A percentile compares a stretch with the other conserved stretches of the same genome.
Conservation (phyloP, 2,329 filamentous ascomycete species). For the Ceratocystis huliohia region DNA sequence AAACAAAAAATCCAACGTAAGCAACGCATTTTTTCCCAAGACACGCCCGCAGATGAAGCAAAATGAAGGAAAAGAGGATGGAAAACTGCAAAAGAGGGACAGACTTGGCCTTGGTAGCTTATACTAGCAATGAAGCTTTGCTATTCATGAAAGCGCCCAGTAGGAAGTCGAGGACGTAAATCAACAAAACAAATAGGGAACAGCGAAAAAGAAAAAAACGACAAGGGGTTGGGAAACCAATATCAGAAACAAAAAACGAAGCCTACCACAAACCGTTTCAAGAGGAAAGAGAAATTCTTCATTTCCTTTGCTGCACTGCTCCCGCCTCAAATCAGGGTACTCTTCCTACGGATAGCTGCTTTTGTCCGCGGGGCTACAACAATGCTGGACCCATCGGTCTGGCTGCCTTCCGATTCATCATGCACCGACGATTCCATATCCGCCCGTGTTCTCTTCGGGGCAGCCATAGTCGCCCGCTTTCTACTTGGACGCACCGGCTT, state of each 20-base stretch:
- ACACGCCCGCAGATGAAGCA: slow-evolving; percentile 10
- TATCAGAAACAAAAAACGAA: slow-evolving; percentile 6
- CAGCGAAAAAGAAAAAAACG: background rate
- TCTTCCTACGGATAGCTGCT: slow-evolving; percentile 17
- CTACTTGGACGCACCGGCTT: slow-evolving; percentile 12
- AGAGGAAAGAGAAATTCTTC: background rate
- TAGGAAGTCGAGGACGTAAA: background rate
- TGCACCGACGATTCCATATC: slow-evolving; percentile 20
- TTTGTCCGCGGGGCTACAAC: slow-evolving; percentile 13
- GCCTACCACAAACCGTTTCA: background rate
- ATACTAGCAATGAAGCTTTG: background rate
- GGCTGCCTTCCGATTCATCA: slow-evolving; percentile 23
- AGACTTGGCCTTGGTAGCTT: slow-evolving; percentile 7
- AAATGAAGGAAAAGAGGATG: background rate
- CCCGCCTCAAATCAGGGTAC: slow-evolving; percentile 17
- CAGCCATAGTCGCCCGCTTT: slow-evolving; percentile 19
- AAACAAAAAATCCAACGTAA: slow-evolving; percentile 13
- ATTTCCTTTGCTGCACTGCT: background rate
- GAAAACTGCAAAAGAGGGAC: slow-evolving; percentile 1
- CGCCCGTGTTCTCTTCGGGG: slow-evolving; percentile 14
- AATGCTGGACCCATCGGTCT: slow-evolving; percentile 8
- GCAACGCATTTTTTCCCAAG: background rate
- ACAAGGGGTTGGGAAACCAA: background rate
- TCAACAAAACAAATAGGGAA: slow-evolving; percentile 12
- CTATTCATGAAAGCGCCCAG: background rate